Base-by-base conservation (phyloP, 495 filamentous ascomycete genomes). In the Thozetella sp. region DNA sequence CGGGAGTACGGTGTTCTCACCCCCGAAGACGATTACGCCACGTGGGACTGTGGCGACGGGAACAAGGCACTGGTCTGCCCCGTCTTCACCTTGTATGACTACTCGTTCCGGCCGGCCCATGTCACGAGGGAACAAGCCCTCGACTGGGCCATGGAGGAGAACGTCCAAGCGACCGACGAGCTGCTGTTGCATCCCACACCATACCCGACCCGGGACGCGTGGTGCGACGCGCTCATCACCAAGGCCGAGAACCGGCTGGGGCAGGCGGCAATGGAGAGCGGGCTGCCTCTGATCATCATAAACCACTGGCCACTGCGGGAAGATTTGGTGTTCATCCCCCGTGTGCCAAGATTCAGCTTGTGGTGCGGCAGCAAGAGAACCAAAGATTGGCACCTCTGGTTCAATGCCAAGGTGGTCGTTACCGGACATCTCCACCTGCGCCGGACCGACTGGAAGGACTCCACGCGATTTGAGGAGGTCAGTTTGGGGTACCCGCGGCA, bases 241-340 rank as follows among this genome's bases (percentile, higher is more conserved):
- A 61, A 52, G 26, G 59, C 61, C 45, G 70, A 69, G n/a, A n/a
- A 10, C 10, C 43, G 43, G 59, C n/a, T 2, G 13, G 56, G 53
- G 57, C 62, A 69, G 23, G 57, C 19, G 20, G 61, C 63, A 20
- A 53, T 60, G 22, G 53, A 43, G 50, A 53, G 48, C 1, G 23
- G 25, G 34, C 22, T 64, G 3, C 58, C 59, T 37, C 57, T 69
- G 20, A 54, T 72, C 22, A 59, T 72, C 46, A 63, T 55, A 25
- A 72, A 72, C 51, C 70, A 72, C 56, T 72, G 70, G 70, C 70
- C 70, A 24, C 58, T 73, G 61, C 68, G 70, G 30, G 64, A 71
- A 61, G 70, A 73, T 54, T 63, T 73, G 25, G 63, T 73, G 26
- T 69, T 53, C 51, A 71, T 73, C 37, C 70, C 70, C 17, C 17